Conservation (phyloP, 495 filamentous ascomycete species). For the Podospora comata region DNA sequence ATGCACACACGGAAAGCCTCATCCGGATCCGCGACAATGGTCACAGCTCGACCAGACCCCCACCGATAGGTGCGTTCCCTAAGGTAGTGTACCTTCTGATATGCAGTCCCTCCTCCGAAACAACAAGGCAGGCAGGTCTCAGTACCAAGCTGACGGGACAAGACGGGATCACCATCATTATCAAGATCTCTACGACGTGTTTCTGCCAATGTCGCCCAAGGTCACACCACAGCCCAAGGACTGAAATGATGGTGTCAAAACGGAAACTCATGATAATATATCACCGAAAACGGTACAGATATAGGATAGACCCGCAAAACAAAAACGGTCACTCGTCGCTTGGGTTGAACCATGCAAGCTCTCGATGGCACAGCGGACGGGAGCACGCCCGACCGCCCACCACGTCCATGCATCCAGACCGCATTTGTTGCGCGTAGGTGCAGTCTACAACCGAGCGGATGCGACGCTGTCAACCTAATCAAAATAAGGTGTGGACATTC, state of each 20-base stretch:
- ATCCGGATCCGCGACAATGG: not conserved
- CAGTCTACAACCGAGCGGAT: not conserved
- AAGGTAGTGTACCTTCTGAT: not conserved
- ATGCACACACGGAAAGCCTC: not conserved
- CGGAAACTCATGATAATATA: not conserved
- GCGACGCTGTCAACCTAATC: not conserved
- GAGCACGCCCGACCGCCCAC: not conserved
- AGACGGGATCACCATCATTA: not conserved
- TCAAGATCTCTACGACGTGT: not conserved
- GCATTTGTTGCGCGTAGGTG: not conserved
- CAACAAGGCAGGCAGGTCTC: not conserved
- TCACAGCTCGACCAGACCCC: not conserved
- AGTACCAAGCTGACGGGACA: not conserved
- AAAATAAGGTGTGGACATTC: not conserved
- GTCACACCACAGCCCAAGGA: not conserved
- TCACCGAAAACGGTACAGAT: not conserved
- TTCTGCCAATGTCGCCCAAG: not conserved
- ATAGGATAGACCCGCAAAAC: not conserved
- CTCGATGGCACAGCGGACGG: not conserved
- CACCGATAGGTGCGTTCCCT: not conserved
- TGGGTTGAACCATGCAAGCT: not conserved
- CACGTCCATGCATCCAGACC: too few species aligned
- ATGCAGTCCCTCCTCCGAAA: not conserved
- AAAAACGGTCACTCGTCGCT: not conserved
- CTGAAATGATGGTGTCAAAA: not conserved